A percentile compares a stretch with the other conserved stretches of the same genome.
Conservation (phyloP, 2,329 filamentous ascomycete species). For the Xylaria sp. region DNA sequence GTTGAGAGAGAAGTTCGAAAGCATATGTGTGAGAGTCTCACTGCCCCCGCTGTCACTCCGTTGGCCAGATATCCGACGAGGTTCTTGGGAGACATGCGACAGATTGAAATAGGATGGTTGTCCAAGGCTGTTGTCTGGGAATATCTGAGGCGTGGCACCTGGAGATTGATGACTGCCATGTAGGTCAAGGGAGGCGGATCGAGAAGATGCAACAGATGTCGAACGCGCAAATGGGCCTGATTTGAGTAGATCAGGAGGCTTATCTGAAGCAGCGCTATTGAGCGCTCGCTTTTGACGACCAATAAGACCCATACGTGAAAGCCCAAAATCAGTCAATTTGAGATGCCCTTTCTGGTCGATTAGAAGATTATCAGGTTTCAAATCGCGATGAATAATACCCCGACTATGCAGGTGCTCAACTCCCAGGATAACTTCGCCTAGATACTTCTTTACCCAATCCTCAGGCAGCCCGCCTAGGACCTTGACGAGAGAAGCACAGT, state of each 20-base stretch:
- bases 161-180: conserved; percentile 80
- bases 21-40: conserved; percentile 84
- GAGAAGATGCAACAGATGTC: conserved; percentile 86
- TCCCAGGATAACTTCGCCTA: conserved; percentile 95
- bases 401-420: conserved; percentile 95
- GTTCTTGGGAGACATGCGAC: conserved; percentile 66
- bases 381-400: conserved; percentile 94
- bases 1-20: conserved; percentile 80
- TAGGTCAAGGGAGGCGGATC: conserved; percentile 93
- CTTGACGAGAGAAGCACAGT: conserved; percentile 96
- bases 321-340: conserved; percentile 96
- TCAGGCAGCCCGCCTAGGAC: conserved; percentile 90
- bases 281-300: conserved; percentile 95
- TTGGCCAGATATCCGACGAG: conserved; percentile 78
- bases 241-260: conserved; percentile 92
- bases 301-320: conserved; percentile 96
- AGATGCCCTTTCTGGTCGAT: conserved; percentile 97
- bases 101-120: conserved; percentile 96
- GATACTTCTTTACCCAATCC: conserved; percentile 98
- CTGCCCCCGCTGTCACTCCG: conserved; percentile 94
- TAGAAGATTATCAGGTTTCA: conserved; percentile 96
- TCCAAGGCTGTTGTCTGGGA: conserved; percentile 78
- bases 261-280: conserved; percentile 78
- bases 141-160: conserved; percentile 85
- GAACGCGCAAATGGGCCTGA: conserved; percentile 90